Evolutionary conservation across 441 rosid genomes (phyloP).

Genomic region (Brassica hybrid): DNA sequence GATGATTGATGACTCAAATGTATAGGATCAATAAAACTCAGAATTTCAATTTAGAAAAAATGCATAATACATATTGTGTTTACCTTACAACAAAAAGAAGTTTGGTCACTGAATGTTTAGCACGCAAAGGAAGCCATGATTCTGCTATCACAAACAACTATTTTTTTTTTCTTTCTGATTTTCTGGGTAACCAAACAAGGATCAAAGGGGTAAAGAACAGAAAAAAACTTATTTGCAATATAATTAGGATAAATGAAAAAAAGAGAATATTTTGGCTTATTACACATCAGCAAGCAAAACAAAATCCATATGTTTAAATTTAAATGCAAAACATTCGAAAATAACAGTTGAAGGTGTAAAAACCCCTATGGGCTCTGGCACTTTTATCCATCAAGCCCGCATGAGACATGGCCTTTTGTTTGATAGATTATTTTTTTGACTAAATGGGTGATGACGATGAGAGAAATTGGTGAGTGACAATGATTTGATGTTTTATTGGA

Average conservation of each 20-base stretch:
- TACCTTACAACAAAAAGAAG: conserved; percentile 31
- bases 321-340: conserved; percentile 11
- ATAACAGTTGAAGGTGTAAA: not conserved
- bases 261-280: not conserved
- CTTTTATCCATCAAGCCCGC: conserved; percentile 26
- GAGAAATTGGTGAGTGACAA: too few relatives aligned
- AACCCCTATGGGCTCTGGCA: not conserved
- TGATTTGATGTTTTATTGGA: too few relatives aligned
- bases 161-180: conserved; percentile 37
- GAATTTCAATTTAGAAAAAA: conserved; percentile 3
- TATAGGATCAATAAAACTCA: conserved; percentile 40
- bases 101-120: conserved; percentile 34
- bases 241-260: not conserved
- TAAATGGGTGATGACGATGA: too few relatives aligned
- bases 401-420: conserved; percentile 28
- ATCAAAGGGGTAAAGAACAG: conserved; percentile 18
- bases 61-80: conserved; percentile 17
- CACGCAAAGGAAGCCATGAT: conserved; percentile 37
- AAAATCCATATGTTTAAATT: conserved; percentile 4
- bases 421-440: too few relatives aligned
- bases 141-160: conserved; percentile 27
- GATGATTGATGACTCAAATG: not conserved
- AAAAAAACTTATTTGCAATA: conserved; percentile 7
- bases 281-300: conserved; percentile 25
- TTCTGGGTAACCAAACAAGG: conserved; percentile 71